These are phyloP conservation scores for Allantophomopsis lycopodina DNA, from an alignment of 2,329 filamentous ascomycete species.

Conservation along the genomic window DNA sequence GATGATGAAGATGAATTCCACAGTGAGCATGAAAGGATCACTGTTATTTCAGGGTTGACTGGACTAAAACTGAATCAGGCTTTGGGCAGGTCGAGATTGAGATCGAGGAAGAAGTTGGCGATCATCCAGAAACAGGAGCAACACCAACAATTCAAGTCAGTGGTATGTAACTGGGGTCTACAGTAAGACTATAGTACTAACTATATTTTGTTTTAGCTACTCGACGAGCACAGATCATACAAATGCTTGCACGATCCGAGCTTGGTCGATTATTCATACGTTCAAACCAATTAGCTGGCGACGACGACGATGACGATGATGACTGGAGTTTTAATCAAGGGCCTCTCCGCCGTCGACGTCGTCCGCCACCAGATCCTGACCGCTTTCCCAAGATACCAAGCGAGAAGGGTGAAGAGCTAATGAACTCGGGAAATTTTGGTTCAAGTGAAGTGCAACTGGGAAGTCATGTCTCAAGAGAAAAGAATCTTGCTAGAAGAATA, in stretches of 20 bases:
- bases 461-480: slow-evolving; percentile 34
- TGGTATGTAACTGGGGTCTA: slow-evolving; percentile 9
- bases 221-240: background rate
- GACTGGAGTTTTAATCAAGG: slow-evolving; percentile 12
- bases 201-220: background rate
- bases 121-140: slow-evolving; percentile 15
- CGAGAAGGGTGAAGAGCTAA: slow-evolving; percentile 60
- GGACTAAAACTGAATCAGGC: no score
- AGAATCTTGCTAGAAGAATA: slow-evolving; percentile 51
- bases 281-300: slow-evolving; percentile 5
- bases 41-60: background rate
- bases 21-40: slow-evolving; percentile 1
- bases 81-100: slow-evolving; percentile 13
- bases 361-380: slow-evolving; percentile 31
- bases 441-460: slow-evolving; percentile 40
- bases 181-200: background rate
- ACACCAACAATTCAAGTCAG: slow-evolving; percentile 24
- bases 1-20: slow-evolving; percentile 6
- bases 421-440: slow-evolving; percentile 75
- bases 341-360: slow-evolving; percentile 30
- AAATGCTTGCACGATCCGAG: background rate
- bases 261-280: slow-evolving; percentile 1
- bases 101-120: slow-evolving; percentile 23
- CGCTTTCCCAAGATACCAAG: slow-evolving; percentile 77
- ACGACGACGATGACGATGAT: slow-evolving; percentile 8